These are phyloP conservation scores for Colletotrichum sp. DNA, from an alignment of 2,329 filamentous ascomycete species.

Conservation along the genomic window DNA sequence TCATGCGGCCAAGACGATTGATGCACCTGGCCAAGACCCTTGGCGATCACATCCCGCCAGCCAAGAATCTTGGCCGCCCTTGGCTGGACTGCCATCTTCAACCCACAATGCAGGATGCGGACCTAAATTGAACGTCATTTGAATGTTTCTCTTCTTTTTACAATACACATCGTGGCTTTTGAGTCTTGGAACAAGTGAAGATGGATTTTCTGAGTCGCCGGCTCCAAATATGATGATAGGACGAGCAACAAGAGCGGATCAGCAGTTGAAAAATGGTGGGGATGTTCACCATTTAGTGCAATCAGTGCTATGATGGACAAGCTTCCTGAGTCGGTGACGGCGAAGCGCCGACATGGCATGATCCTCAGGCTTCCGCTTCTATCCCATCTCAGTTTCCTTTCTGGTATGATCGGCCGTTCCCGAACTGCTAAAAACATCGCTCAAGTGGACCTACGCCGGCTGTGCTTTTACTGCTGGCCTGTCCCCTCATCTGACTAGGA, in stretches of 20 bases:
- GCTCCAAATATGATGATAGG: not conserved
- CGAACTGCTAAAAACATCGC: not conserved
- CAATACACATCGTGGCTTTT: not conserved
- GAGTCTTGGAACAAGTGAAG: rapidly evolving
- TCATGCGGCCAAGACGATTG: not conserved
- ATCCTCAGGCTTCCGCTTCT: not conserved
- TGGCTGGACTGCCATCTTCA: not conserved
- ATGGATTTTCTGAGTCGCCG: not conserved
- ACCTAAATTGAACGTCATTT: not conserved
- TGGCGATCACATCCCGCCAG: not conserved
- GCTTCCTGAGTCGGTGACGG: not conserved
- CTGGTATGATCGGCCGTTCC: not conserved
- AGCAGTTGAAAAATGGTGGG: not conserved
- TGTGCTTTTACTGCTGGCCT: not conserved
- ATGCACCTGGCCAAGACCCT: not conserved
- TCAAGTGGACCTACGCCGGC: not conserved
- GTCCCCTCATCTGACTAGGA: not conserved
- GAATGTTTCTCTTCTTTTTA: not conserved
- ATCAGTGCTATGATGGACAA: not conserved
- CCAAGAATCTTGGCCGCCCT: not conserved
- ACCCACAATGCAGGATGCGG: not conserved
- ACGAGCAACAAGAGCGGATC: not conserved
- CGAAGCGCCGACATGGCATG: not conserved
- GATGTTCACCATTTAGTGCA: not conserved
- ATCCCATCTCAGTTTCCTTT: not conserved